A percentile compares a stretch with the other conserved stretches of the same genome.
phyloP scores from a whole-genome alignment of 116 monocot genomes.

The Phalaenopsis hybrid region DNA sequence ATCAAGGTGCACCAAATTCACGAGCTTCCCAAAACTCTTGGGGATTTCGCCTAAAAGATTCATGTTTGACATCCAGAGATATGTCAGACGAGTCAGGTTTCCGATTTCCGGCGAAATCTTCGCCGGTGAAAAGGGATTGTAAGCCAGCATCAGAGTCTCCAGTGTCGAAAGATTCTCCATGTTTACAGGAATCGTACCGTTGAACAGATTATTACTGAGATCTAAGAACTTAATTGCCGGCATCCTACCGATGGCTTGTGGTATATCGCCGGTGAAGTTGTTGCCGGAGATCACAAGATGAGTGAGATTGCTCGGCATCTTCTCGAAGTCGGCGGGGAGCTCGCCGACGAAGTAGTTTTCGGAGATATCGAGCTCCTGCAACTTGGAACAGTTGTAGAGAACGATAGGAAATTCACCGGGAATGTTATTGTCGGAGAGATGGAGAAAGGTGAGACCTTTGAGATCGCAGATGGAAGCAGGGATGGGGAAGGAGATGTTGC shows the following conservation, averaged over 20 bases:
- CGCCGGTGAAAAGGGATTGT: conserved; percentile 38
- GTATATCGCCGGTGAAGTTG: conserved; percentile 60
- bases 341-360: conserved; percentile 43
- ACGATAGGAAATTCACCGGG: conserved; percentile 34
- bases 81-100: conserved; percentile 26
- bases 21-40: conserved; percentile 18
- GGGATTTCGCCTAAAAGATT: conserved; percentile 59
- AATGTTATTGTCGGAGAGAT: conserved; percentile 49
- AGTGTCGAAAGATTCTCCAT: conserved; percentile 39
- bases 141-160: conserved; percentile 27
- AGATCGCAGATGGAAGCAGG: conserved; percentile 42
- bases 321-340: conserved; percentile 29
- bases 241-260: conserved; percentile 28
- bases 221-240: conserved; percentile 10
- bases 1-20: conserved; percentile 28
- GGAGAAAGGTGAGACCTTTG: conserved; percentile 33
- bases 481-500: conserved; percentile 19
- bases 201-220: conserved; percentile 57
- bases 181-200: conserved; percentile 36
- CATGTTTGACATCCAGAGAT: conserved; percentile 20
- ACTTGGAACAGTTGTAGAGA: conserved; percentile 45
- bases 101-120: conserved; percentile 44
- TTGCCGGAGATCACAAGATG: conserved; percentile 35
- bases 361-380: conserved; percentile 43
- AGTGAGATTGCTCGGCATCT: conserved; percentile 12